Evolutionary conservation across 371 early-diverging fungal genomes (phyloP), one percentile per base, ranked within the genome.

Genomic region (Circinella minor): DNA sequence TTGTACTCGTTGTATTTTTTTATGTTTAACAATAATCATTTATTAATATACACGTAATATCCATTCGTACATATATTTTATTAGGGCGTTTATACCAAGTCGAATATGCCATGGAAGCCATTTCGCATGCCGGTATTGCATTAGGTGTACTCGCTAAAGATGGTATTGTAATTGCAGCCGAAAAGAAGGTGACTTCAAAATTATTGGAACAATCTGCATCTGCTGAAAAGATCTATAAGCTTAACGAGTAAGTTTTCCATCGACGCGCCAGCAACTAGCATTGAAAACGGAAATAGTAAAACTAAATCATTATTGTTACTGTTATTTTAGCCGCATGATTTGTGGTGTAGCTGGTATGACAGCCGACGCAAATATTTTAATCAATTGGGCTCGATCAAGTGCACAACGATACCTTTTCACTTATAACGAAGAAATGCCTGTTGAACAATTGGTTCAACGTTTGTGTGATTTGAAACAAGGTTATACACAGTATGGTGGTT

Each of bases 71-170:
- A 47, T 15, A 47, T 38, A 61, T 14, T 36, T 55, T n/a, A 55
- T 36, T 82, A 96, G 99, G 99, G 68, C 94, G 99, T 61, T 88
- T 99, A 73, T 96, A 96, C 86, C 99, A 99, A 84, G 99, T 99
- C 71, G 99, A 99, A 84, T 99, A 99, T 86, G 99, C 99, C 55
- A 99, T 99, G 95, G 99, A 99, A 80, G 99, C 99, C 64, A 98
- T 99, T 77, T 94, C 95, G 11, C 96, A 95, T 74, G 99, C 99
- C 49, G 99, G 99, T 66, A 97, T 97, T 65, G 94, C 94, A 15
- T 87, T 99, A 46, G 99, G 99, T 54, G 90, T 99, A 71, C 86
- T 97, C 62, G 88, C 94, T 59, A 90, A 88, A 63, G 99, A 99
- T 69, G 99, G 99, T 61, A 88, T 99, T 65, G 95, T 99, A 5